Evolutionary conservation across 768 basidiomycete genomes (phyloP), one percentile per base, ranked within the genome.

Genomic region (Symmetrospora coprosmae): DNA sequence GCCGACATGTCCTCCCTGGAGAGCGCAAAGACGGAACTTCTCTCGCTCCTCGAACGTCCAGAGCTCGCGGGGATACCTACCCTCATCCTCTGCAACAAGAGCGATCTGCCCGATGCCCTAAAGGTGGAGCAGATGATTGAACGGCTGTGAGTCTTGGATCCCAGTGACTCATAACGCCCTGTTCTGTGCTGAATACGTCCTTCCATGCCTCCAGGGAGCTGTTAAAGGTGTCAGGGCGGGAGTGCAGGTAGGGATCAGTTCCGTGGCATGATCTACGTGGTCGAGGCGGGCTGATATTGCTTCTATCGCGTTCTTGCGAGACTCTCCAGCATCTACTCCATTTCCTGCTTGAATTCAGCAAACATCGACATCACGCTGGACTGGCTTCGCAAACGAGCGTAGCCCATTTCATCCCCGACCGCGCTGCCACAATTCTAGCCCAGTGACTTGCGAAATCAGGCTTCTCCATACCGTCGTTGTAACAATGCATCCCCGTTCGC

Each of bases 51-150:
- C 19, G 63, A 64, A n/a, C 38, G 41, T 27, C 50, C 56, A 2
- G 63, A 60, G 33, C 47, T 64, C 6, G 21, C 56, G 3, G 59
- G 62, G 13, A 53, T 64, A 25, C 63, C 63, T 21, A 19, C 53
- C 2, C 48, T 64, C 17, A 62, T 64, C 13, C 56, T 64, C 4
- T 63, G 63, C 39, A 64, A 64, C 41, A 64, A 64, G 60, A 51
- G n/a, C 37, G 63, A 64, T 52, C 46, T 64, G 47, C 47, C 47
- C 5, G 50, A 39, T 28, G 49, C 60, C 2, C 49, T 64, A n/a
- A 60, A 53, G 33, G 59, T 51, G 2, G 43, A 49, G 21, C 48
- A 64, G 38, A 14, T 64, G 30, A 52, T 64, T 17, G 63, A 64
- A 11, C 33, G 41, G 34, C 38, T 64, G 63, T 64, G 28, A n/a